phyloP scores from a whole-genome alignment of 495 filamentous ascomycete species.

The Cercophora sp. region DNA sequence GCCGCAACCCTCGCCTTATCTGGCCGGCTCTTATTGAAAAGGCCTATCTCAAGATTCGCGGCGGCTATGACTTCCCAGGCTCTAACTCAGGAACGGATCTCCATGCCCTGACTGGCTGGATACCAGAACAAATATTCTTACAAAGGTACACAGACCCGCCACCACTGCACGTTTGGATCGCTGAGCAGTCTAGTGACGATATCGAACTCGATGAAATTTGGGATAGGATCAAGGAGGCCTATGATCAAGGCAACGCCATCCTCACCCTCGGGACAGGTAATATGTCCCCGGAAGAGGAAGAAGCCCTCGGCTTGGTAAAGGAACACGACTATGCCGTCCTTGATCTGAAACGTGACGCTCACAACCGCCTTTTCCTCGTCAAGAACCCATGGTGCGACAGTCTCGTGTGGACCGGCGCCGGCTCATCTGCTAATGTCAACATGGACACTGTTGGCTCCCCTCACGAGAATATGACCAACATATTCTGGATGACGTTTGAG shows the following conservation, averaged over 20 bases:
- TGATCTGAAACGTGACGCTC: conserved; percentile 61
- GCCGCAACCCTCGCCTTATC: conserved; percentile 67
- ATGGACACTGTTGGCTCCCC: conserved; percentile 18
- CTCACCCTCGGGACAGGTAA: conserved; percentile 87
- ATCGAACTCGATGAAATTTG: conserved; percentile 70
- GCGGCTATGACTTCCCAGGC: conserved; percentile 97
- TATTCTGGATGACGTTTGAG: conserved; percentile 88
- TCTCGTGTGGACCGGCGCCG: conserved; percentile 54
- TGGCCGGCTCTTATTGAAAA: conserved; percentile 98
- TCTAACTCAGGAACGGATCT: conserved; percentile 96
- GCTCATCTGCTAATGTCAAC: conserved; percentile 26
- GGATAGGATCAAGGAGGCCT: conserved; percentile 70
- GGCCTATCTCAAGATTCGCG: conserved; percentile 93
- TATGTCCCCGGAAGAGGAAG: conserved; percentile 67
- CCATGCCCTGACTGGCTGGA: conserved; percentile 88
- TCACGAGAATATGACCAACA: conserved; percentile 50
- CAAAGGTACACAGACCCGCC: conserved; percentile 50
- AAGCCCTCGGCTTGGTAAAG: conserved; percentile 72
- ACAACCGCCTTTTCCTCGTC: conserved; percentile 64
- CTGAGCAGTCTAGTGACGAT: conserved; percentile 49
- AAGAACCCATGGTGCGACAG: conserved; percentile 97
- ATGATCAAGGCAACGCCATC: conserved; percentile 75
- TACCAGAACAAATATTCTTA: conserved; percentile 91
- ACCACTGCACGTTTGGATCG: conserved; percentile 4
- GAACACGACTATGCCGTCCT: conserved; percentile 95